Percentiles rank a stretch among this genome's conserved stretches.
These are phyloP conservation scores for Paramecium sexaurelia DNA, from an alignment of 73 alveolate genomes.

Conservation along the genomic window DNA sequence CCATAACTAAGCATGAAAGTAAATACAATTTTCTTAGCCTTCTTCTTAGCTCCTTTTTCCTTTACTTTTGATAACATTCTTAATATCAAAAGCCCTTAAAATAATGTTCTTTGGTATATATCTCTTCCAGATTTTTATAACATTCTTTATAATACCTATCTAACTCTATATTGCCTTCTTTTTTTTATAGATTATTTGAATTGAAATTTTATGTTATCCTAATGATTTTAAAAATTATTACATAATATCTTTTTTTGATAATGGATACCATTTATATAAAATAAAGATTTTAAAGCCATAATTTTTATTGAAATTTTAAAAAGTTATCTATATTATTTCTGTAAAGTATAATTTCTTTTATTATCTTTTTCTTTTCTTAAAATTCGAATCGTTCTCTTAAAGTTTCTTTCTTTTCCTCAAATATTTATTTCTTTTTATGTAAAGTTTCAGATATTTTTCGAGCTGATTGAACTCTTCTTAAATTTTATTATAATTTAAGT, in stretches of 20 bases:
- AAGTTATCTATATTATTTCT: neutral
- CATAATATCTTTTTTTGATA: conserved; percentile 8
- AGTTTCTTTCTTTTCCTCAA: neutral
- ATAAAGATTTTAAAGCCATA: neutral
- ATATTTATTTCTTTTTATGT: neutral
- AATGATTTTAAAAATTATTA: neutral
- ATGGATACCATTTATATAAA: neutral
- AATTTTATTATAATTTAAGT: neutral
- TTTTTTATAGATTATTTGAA: neutral
- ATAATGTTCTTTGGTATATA: neutral
- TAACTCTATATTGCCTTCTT: neutral
- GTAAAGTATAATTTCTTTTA: neutral
- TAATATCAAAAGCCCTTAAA: neutral
- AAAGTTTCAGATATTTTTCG: conserved; percentile 1
- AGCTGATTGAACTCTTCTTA: conserved; percentile 48
- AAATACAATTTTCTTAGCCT: neutral
- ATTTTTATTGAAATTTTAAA: neutral
- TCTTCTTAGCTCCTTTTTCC: neutral
- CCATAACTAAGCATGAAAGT: conserved; percentile 45
- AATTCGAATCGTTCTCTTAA: neutral
- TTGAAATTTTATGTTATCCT: neutral
- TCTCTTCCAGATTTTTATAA: neutral
- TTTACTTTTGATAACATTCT: neutral
- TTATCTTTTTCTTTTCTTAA: neutral
- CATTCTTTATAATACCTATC: neutral